A percentile compares a stretch with the other conserved stretches of the same genome.
phyloP scores from a whole-genome alignment of 1,284 basidiomycete species.

The Ceratobasidium sp. region DNA sequence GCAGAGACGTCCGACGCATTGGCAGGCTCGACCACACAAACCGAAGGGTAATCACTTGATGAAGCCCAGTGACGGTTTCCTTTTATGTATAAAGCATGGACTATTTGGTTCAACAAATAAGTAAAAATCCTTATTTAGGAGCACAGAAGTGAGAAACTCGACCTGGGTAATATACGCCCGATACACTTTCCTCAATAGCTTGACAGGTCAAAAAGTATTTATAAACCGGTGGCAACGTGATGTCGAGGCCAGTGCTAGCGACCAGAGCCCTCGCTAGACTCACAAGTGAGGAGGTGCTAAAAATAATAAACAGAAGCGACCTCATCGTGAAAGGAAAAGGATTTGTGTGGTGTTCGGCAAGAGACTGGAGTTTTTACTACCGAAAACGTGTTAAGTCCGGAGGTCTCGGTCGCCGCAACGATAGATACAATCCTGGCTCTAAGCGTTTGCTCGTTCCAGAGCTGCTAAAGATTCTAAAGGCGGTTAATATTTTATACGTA shows the following conservation, averaged over 20 bases:
- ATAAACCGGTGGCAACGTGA: not conserved
- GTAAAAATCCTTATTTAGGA: too few species aligned
- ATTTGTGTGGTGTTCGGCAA: not conserved
- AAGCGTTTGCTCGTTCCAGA: too few species aligned
- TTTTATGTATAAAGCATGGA: constrained; percentile 20
- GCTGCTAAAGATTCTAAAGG: too few species aligned
- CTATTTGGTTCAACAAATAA: not conserved
- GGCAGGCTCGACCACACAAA: constrained; percentile 31
- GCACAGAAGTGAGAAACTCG: too few species aligned
- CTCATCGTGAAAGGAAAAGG: not conserved
- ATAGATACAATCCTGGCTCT: too few species aligned
- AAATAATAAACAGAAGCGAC: not conserved
- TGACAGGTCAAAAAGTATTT: not conserved
- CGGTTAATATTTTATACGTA: too few species aligned
- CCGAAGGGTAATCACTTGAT: constrained; percentile 18
- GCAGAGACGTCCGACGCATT: constrained; percentile 13
- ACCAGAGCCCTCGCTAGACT: not conserved
- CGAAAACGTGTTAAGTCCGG: too few species aligned
- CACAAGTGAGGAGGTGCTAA: not conserved
- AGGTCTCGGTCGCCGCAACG: too few species aligned
- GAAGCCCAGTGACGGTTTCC: constrained; percentile 39
- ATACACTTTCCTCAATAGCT: not conserved
- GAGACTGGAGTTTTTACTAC: not conserved
- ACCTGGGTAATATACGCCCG: not conserved
- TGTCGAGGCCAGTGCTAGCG: not conserved